Evolutionary conservation across 768 basidiomycete genomes (phyloP).

Genomic region (Symmetrospora coprosmae): DNA sequence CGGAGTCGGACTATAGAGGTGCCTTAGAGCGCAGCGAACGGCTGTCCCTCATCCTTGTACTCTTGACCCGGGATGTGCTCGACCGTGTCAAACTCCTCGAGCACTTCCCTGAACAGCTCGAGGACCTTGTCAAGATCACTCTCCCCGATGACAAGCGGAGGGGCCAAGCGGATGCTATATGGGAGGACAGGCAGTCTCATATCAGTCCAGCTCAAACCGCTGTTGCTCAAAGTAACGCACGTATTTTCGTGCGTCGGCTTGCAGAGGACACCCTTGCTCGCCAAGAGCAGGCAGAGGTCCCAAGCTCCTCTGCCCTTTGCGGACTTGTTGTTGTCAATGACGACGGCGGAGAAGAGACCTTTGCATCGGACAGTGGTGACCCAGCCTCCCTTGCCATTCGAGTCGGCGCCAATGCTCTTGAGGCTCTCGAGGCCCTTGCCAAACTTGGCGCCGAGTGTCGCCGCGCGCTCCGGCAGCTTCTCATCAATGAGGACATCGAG

Average conservation of each 20-base stretch:
- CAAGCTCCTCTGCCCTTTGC: conserved; percentile 70
- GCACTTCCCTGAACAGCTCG: conserved; percentile 56
- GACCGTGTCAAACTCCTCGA: conserved; percentile 68
- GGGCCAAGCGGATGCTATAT: conserved; percentile 80
- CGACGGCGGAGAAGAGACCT: conserved; percentile 81
- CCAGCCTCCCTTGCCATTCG: conserved; percentile 7
- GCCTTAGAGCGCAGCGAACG: conserved; percentile 4
- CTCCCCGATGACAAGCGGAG: conserved; percentile 86
- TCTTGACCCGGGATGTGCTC: neutral
- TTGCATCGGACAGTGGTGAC: conserved; percentile 38
- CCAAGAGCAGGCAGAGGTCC: conserved; percentile 85
- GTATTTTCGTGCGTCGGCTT: conserved; percentile 94
- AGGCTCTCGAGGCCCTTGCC: conserved; percentile 43
- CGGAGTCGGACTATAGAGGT: neutral
- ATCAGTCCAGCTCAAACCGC: neutral
- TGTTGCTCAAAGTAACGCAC: conserved; percentile 42
- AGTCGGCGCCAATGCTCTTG: neutral
- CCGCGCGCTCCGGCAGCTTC: conserved; percentile 64
- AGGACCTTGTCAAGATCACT: conserved; percentile 64
- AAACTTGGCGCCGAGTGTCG: conserved; percentile 65
- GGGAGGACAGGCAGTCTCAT: neutral
- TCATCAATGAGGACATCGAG: conserved; percentile 82
- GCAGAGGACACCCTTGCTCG: conserved; percentile 77
- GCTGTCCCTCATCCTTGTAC: neutral
- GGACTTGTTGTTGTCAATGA: conserved; percentile 73